phyloP scores from a whole-genome alignment of 2,329 filamentous ascomycete genomes.

The Botrytis deweyae region DNA sequence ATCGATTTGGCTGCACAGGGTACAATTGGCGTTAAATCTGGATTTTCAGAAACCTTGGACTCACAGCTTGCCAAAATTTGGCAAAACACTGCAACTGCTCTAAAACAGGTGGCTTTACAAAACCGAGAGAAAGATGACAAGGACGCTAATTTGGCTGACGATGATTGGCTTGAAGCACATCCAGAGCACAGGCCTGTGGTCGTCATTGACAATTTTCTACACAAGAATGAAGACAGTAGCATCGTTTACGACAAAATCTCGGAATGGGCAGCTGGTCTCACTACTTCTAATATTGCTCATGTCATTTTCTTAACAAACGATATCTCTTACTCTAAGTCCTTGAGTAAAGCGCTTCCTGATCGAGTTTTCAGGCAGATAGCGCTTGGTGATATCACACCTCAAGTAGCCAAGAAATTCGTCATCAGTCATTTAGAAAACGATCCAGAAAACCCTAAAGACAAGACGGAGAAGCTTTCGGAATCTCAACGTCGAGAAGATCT shows the following conservation, averaged over 20 bases:
- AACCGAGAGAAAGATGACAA: slow-evolving; percentile 69
- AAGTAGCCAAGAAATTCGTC: slow-evolving; percentile 89
- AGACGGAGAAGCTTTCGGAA: slow-evolving; percentile 35
- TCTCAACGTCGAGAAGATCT: slow-evolving; percentile 50
- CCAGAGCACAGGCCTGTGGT: slow-evolving; percentile 80
- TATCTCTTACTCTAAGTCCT: slow-evolving; percentile 80
- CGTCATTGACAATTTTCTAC: slow-evolving; percentile 87
- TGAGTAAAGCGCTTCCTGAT: slow-evolving; percentile 85
- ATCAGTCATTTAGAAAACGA: slow-evolving; percentile 67
- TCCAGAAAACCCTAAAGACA: slow-evolving; percentile 39
- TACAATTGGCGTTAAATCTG: slow-evolving; percentile 89
- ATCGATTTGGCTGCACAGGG: slow-evolving; percentile 90
- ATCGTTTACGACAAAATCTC: slow-evolving; percentile 76
- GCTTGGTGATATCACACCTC: slow-evolving; percentile 80
- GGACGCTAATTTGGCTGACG: slow-evolving; percentile 70
- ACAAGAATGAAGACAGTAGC: slow-evolving; percentile 67
- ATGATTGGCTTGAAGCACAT: slow-evolving; percentile 87
- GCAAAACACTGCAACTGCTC: slow-evolving; percentile 75
- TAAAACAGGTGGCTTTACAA: slow-evolving; percentile 74
- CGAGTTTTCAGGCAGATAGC: slow-evolving; percentile 85
- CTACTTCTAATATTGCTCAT: slow-evolving; percentile 85
- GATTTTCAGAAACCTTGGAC: slow-evolving; percentile 90
- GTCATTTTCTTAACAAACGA: slow-evolving; percentile 94
- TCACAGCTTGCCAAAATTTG: slow-evolving; percentile 86
- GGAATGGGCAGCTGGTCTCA: slow-evolving; percentile 85